Evolutionary conservation across 192 early-diverging fungal species (phyloP).

Genomic region (Umbelopsis vinacea): DNA sequence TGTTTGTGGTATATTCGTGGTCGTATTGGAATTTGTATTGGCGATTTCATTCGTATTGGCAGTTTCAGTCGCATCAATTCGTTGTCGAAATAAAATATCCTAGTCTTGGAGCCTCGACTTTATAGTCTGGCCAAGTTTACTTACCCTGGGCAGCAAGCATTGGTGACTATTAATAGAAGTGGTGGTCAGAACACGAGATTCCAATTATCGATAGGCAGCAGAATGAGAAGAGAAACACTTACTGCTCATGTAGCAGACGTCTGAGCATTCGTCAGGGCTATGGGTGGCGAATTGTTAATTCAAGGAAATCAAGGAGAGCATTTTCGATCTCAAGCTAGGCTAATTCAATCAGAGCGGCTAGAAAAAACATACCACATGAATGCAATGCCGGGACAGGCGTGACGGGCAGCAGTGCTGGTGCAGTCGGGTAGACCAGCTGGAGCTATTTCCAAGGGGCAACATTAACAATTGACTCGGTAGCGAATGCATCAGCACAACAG

Average conservation of each 20-base stretch:
- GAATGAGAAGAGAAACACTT: background rate
- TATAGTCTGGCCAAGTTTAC: background rate
- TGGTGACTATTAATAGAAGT: conserved; percentile 9
- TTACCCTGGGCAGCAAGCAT: conserved; percentile 15
- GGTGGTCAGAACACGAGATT: background rate
- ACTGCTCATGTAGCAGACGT: conserved; percentile 6
- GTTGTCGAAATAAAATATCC: no score
- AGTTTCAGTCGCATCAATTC: no score
- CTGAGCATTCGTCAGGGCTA: background rate
- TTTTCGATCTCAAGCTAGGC: background rate
- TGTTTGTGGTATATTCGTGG: no score
- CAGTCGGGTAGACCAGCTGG: background rate
- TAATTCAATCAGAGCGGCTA: background rate
- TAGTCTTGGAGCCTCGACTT: no score
- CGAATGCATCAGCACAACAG: background rate
- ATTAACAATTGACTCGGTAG: background rate
- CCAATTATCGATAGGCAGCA: background rate
- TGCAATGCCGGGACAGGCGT: conserved; percentile 16
- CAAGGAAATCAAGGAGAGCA: background rate
- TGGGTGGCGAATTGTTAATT: background rate
- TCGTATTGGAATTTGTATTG: no score
- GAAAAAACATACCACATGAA: background rate
- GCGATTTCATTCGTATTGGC: no score
- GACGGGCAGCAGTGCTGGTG: conserved; percentile 1
- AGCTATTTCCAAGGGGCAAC: background rate